phyloP scores from a whole-genome alignment of 2,329 filamentous ascomycete genomes.

The Paraphaeosphaeria sporulosa region DNA sequence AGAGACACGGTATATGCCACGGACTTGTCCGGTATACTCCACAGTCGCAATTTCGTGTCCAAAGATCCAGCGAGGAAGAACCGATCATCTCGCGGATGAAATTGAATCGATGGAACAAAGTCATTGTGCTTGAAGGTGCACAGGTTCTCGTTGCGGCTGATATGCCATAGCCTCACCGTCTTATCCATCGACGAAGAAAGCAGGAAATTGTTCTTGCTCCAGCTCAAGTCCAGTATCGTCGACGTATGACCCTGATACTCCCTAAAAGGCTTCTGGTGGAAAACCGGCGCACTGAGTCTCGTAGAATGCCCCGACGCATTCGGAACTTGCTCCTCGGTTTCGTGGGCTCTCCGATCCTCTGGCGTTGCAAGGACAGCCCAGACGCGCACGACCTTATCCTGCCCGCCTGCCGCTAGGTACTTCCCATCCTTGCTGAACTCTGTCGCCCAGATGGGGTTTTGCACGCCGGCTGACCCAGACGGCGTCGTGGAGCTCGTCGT shows the following conservation, averaged over 20 bases:
- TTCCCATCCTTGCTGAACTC: slow-evolving; percentile 93
- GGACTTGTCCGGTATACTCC: slow-evolving; percentile 97
- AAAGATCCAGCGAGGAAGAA: slow-evolving; percentile 96
- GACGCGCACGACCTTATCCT: slow-evolving; percentile 83
- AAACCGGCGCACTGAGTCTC: slow-evolving; percentile 87
- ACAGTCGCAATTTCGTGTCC: slow-evolving; percentile 85
- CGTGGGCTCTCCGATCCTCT: slow-evolving; percentile 78
- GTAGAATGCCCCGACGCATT: slow-evolving; percentile 60
- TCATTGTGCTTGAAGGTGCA: slow-evolving; percentile 95
- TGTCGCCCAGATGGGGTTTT: slow-evolving; percentile 85
- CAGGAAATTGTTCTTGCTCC: slow-evolving; percentile 99
- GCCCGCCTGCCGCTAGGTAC: slow-evolving; percentile 90
- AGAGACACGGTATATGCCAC: slow-evolving; percentile 82
- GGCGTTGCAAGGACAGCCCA: slow-evolving; percentile 86
- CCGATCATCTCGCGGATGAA: slow-evolving; percentile 92
- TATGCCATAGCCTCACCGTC: slow-evolving; percentile 92
- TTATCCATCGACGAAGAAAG: slow-evolving; percentile 98
- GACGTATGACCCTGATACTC: slow-evolving; percentile 86
- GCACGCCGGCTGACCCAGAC: slow-evolving; percentile 45
- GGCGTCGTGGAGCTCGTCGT: slow-evolving; percentile 36
- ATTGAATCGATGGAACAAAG: slow-evolving; percentile 92
- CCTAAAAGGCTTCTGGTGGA: slow-evolving; percentile 76
- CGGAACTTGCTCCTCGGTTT: slow-evolving; percentile 70
- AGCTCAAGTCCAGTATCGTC: slow-evolving; percentile 89
- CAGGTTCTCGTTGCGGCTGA: slow-evolving; percentile 82